Base-by-base conservation (phyloP, 345 rosid species). In the Draba incana region DNA sequence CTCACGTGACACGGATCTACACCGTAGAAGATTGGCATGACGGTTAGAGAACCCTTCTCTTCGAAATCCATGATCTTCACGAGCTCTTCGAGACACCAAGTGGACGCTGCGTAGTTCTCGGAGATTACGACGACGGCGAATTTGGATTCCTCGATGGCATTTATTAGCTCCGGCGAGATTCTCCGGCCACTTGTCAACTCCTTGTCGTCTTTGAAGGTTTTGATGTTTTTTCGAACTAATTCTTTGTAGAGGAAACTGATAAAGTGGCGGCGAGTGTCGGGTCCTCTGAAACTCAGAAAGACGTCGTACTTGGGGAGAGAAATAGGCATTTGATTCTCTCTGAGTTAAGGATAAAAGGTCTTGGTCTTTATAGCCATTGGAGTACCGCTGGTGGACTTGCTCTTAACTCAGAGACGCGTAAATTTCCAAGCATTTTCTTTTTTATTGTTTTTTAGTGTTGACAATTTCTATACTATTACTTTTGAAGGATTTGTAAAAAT, bases 231-330 rank as follows among this genome's bases (percentile, higher is more conserved):
- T 20, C 71, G 58, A 2, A 2, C 5, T 3, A 77, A 1, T 50
- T 64, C 75, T 13, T 10, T 57, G 64, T 72, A 35, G 45, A 77
- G 67, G 25, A 68, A 74, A 3, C 75, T 68, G n/a, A 64, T 50
- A 46, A 77, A 57, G 43, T 1, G 57, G 1, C 66, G 41, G 3
- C 81, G 75, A 11, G 75, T 77, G 68, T 77, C 81, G 41, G 0
- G 4, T 1, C 78, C 81, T 72, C 81, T 72, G 55, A 77, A 77
- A 52, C 78, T 77, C 0, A 77, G 41, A 25, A 77, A 77, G 28
- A 72, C 74, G 49, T 72, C 75, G 48, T 0, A 68, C 30, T 39
- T 53, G 0, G 6, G 62, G 61, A 14, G 27, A 13, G 62, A 7
- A 33, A 49, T 0, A 45, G 66, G 10, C 75, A 71, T 71, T 12